Evolutionary conservation across 2,329 filamentous ascomycete genomes (phyloP), one percentile per base, ranked within the genome.

Genomic region (Fusarium falciforme): DNA sequence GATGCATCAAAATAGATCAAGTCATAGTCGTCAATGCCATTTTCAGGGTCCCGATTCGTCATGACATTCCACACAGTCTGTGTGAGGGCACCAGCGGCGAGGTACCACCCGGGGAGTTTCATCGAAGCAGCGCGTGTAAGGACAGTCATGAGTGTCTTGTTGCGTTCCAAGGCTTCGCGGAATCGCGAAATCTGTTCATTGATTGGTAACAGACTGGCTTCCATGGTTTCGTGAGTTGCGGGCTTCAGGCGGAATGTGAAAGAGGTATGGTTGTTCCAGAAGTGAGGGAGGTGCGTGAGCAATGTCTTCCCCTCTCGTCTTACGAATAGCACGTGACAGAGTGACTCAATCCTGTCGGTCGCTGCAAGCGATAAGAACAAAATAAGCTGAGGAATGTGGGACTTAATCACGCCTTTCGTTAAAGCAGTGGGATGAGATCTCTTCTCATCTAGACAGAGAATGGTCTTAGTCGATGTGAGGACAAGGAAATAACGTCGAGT

Each of bases 11-110:
- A 79, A 54, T 84, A 84, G 22, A 84, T 76, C 16, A 84, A 69
- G 42, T 84, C 82, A 66, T 84, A 84, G 70, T 84, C 82, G 16
- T 74, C 55, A 60, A 84, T 84, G 47, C 82, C 82, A 0, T 76
- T 78, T 9, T 82, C 78, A 0, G 82, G 75, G 4, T 78, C 73
- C 7, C 77, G 68, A 8, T 67, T 55, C 4, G 79, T 79, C 14
- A 81, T 68, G 17, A 75, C 68, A 63, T 84, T 84, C 82, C 82
- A 83, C n/a, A 83, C 80, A 0, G 82, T 83, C 33, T 84, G 82
- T 2, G 82, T 83, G 47, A 83, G 66, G 22, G 80, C 76, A 31
- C 82, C 82, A 1, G 79, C 81, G 2, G 81, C 81, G n/a, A 83
- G 78, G 47, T 83, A 82, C 81, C 81, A 82, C 59, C 80, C 79